Conservation (phyloP, 2,329 filamentous ascomycete species). For the Xylariaceae sp. region DNA sequence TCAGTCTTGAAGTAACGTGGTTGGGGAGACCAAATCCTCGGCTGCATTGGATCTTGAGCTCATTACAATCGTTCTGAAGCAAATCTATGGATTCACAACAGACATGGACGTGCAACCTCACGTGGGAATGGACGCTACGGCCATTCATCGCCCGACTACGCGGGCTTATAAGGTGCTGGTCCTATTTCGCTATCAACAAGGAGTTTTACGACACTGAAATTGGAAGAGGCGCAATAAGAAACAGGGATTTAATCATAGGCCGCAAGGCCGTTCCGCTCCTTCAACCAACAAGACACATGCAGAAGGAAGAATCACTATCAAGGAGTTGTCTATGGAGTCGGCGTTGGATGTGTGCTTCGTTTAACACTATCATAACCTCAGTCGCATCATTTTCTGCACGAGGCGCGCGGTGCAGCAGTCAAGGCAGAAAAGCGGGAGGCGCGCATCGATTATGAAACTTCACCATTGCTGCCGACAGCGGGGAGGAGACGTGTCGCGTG, state of each 20-base stretch:
- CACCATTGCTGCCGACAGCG: neutral
- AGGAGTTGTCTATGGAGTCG: slow-evolving; percentile 14
- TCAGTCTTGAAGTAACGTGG: too few relatives aligned
- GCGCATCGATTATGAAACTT: neutral
- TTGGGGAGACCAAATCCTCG: too few relatives aligned
- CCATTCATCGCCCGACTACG: neutral
- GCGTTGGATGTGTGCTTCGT: slow-evolving; percentile 26
- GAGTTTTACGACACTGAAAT: slow-evolving; percentile 16
- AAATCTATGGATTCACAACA: too few relatives aligned
- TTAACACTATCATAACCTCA: slow-evolving; percentile 1
- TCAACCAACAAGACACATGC: slow-evolving; percentile 17
- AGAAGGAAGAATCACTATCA: slow-evolving; percentile 15
- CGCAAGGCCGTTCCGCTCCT: slow-evolving; percentile 24
- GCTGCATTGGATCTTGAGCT: too few relatives aligned
- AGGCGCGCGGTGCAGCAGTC: neutral
- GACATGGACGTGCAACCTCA: neutral
- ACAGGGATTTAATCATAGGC: slow-evolving; percentile 23
- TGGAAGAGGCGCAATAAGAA: slow-evolving; percentile 20
- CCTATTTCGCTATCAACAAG: slow-evolving; percentile 11
- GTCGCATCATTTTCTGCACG: too few relatives aligned
- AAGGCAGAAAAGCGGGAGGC: neutral
- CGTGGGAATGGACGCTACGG: too few relatives aligned
- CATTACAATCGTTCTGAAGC: too few relatives aligned
- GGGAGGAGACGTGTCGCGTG: neutral
- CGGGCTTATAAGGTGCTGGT: neutral